These are phyloP conservation scores for Dunaliella primolecta DNA, from an alignment of 139 green algal genomes.

Conservation along the genomic window DNA sequence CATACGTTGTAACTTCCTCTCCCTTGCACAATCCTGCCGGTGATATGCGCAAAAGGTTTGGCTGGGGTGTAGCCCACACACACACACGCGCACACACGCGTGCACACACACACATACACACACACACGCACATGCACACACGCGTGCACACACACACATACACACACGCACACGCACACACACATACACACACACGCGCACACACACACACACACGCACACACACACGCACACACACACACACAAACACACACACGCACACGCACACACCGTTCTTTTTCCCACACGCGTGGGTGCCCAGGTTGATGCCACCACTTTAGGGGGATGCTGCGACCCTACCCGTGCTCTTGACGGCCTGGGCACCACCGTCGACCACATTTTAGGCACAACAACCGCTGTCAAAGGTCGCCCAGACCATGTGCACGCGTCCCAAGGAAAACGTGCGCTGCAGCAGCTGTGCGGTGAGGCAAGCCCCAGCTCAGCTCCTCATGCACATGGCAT, in stretches of 20 bases:
- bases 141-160: background rate
- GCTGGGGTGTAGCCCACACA: too few species aligned
- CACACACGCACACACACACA: too few species aligned
- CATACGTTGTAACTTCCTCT: too few species aligned
- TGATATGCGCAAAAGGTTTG: too few species aligned
- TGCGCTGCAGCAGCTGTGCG: background rate
- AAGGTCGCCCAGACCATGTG: too few species aligned
- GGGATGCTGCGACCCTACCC: background rate
- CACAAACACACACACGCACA: background rate
- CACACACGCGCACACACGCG: background rate
- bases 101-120: background rate
- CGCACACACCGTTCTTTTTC: too few species aligned
- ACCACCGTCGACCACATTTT: background rate
- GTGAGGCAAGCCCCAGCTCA: background rate
- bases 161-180: background rate
- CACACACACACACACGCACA: too few species aligned
- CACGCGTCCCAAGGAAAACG: too few species aligned
- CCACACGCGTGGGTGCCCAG: background rate
- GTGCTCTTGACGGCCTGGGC: background rate
- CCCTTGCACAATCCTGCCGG: too few species aligned
- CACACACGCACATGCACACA: background rate
- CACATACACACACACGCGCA: background rate
- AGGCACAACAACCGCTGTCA: too few species aligned
- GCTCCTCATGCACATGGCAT: background rate
- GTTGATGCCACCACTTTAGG: background rate